Conservation (phyloP, 768 basidiomycete genomes). For the Crassisporium funariophilum region DNA sequence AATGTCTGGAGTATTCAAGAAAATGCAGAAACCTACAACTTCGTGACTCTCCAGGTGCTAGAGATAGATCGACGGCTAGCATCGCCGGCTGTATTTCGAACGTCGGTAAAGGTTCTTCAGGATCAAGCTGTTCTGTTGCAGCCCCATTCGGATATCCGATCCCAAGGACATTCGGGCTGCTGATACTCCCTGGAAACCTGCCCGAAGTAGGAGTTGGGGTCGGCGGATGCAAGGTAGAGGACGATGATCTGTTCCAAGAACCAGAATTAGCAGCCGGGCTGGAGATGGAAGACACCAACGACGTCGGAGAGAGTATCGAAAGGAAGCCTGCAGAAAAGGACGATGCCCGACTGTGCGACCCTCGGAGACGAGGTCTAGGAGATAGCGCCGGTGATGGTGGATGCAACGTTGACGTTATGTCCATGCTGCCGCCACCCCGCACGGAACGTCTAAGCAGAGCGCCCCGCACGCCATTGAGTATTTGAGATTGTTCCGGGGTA, state of each 20-base stretch:
- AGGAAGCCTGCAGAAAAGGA: constrained; percentile 56
- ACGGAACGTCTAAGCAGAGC: constrained; percentile 50
- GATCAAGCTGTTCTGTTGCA: constrained; percentile 46
- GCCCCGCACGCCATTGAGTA: constrained; percentile 49
- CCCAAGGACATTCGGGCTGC: constrained; percentile 15
- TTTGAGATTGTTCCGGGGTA: constrained; percentile 46
- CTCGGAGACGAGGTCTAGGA: constrained; percentile 25
- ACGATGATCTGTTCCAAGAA: constrained; percentile 12
- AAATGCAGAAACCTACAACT: constrained; percentile 60
- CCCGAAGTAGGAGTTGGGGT: constrained; percentile 15
- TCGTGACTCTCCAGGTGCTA: constrained; percentile 82
- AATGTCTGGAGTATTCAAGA: not conserved
- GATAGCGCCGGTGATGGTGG: constrained; percentile 15
- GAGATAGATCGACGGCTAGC: constrained; percentile 82
- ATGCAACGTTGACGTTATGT: constrained; percentile 57
- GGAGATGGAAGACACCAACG: constrained; percentile 23
- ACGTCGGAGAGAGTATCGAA: constrained; percentile 47
- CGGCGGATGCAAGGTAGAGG: constrained; percentile 7
- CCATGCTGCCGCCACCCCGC: constrained; percentile 80
- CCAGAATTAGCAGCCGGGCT: constrained; percentile 15
- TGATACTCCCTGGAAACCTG: constrained; percentile 14
- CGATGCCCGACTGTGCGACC: constrained; percentile 49
- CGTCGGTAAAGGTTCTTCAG: constrained; percentile 74
- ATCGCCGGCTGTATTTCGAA: constrained; percentile 85
- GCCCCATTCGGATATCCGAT: constrained; percentile 13